Conservation (phyloP, 1,284 basidiomycete species). For the Kwoniella shivajii region DNA sequence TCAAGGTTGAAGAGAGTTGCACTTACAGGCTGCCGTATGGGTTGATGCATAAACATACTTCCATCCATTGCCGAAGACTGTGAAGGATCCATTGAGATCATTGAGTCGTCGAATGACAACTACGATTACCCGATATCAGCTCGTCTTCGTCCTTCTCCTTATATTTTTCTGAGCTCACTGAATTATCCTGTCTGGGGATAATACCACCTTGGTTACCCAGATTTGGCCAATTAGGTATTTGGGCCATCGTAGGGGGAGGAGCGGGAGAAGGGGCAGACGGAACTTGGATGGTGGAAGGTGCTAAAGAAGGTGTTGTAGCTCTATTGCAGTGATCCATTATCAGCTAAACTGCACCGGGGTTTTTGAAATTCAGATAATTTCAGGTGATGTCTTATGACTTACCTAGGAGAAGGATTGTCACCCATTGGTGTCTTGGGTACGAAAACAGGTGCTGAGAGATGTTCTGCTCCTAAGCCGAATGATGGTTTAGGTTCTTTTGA, state of each 20-base stretch:
- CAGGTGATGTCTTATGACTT: neutral
- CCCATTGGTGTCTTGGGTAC: conserved; percentile 66
- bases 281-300: neutral
- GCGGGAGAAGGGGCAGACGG: neutral
- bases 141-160: neutral
- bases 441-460: conserved; percentile 70
- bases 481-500: conserved; percentile 48
- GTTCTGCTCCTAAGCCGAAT: conserved; percentile 29
- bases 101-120: conserved; percentile 34
- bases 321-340: neutral
- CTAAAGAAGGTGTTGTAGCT: neutral
- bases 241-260: neutral
- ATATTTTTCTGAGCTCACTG: neutral
- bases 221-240: conserved; percentile 12
- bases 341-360: neutral
- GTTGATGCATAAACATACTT: conserved; percentile 59
- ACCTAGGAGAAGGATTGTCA: conserved; percentile 29
- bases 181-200: conserved; percentile 12
- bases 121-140: neutral
- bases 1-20: neutral
- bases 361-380: neutral
- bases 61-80: conserved; percentile 20
- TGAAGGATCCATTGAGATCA: conserved; percentile 21
- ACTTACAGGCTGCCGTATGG: conserved; percentile 69
- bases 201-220: conserved; percentile 10